Evolutionary conservation across 345 rosid species (phyloP), one percentile per base, ranked within the genome.

Genomic region (Citrus inodora): DNA sequence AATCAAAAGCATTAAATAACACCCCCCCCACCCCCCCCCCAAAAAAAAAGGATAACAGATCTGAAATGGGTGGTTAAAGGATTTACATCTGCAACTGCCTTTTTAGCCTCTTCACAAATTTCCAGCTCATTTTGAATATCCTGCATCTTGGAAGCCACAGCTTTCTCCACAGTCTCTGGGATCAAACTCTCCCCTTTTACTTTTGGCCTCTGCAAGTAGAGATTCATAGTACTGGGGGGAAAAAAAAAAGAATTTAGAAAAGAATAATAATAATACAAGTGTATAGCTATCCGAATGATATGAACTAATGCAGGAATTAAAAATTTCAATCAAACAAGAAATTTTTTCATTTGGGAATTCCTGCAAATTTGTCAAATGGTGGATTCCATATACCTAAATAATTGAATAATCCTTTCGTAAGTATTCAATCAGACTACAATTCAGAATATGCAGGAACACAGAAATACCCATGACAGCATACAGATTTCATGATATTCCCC

Each of bases 151-250:
- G 85, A 87, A 73, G 83, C 83, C 82, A 89, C 85, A 48, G 86
- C 89, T 80, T 89, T 85, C 79, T 94, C 98, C 16, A 88, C 91
- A 69, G 93, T 92, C 80, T 90, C 94, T 10, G 85, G 58, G 67
- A 88, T 76, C 42, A 79, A 79, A 86, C 85, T 87, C 32, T 94
- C 95, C 95, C 80, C 87, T 86, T 83, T 85, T 89, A 81, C 88
- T 89, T 90, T 90, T 92, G 78, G 89, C 93, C 80, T 94, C 98
- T 13, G 81, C 79, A 71, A 92, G 88, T 55, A 89, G 87, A 74
- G 97, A 88, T 84, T 94, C 97, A 73, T 92, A 94, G 82, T 96
- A 84, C 98, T 92, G 88, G 77, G 42, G 76, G 27, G 22, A 0
- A 3, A 67, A 19, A 61, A 5, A 66, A 5, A 66, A 30, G 30